These are phyloP conservation scores for Talaromyces atroroseus DNA, from an alignment of 2,329 filamentous ascomycete genomes.

Conservation along the genomic window DNA sequence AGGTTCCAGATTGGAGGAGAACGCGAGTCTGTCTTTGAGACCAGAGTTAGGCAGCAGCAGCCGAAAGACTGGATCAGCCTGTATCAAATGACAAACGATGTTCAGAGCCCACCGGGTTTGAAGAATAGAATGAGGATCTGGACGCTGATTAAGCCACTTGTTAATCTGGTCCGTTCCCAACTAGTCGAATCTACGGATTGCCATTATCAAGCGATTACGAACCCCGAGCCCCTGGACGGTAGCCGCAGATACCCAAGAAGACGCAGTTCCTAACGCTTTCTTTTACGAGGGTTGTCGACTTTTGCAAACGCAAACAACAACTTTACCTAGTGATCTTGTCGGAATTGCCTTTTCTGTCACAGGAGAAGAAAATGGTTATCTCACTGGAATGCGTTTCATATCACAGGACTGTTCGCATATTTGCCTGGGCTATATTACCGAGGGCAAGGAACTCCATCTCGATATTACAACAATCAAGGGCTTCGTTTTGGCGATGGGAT, in stretches of 20 bases:
- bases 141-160: background rate
- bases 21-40: conserved; percentile 12
- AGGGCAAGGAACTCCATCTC: background rate
- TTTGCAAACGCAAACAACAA: conserved; percentile 8
- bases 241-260: conserved; percentile 8
- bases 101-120: conserved; percentile 20
- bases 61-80: conserved; percentile 9
- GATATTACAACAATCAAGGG: background rate
- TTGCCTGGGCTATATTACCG: background rate
- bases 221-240: background rate
- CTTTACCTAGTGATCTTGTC: conserved; percentile 3
- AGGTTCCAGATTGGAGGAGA: conserved; percentile 6
- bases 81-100: conserved; percentile 13
- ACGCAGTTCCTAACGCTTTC: too few species aligned
- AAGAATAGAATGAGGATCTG: conserved; percentile 17
- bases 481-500: conserved; percentile 8
- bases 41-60: background rate
- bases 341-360: conserved; percentile 4
- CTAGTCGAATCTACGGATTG: background rate
- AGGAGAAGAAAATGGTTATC: background rate
- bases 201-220: background rate
- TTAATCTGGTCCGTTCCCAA: conserved; percentile 1
- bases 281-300: conserved; percentile 4
- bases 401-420: conserved; percentile 3
- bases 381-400: conserved; percentile 9